A percentile compares a stretch with the other conserved stretches of the same genome.
phyloP scores from a whole-genome alignment of 345 rosid species.

The Eutrema yunnanense region DNA sequence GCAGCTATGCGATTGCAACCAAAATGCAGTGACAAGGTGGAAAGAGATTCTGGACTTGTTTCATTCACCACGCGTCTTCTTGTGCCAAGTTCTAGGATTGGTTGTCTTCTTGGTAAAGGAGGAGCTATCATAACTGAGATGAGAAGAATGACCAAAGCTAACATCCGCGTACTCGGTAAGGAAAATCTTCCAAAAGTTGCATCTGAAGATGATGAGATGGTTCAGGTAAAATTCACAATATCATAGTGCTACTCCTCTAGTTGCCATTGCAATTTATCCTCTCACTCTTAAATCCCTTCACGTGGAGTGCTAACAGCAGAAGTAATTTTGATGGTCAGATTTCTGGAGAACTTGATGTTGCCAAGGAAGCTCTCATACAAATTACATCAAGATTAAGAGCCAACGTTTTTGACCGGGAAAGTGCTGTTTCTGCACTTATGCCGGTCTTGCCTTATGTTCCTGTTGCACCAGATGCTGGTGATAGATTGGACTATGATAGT shows the following conservation, averaged over 20 bases:
- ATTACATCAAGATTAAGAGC: slow-evolving; percentile 76
- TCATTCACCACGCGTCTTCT: slow-evolving; percentile 88
- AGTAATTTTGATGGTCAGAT: slow-evolving; percentile 43
- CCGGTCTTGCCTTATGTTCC: slow-evolving; percentile 92
- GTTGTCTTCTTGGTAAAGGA: slow-evolving; percentile 95
- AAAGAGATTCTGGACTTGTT: slow-evolving; percentile 92
- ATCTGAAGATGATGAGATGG: slow-evolving; percentile 91
- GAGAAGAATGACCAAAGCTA: slow-evolving; percentile 85
- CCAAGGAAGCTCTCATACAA: slow-evolving; percentile 92
- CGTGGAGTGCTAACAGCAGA: not conserved
- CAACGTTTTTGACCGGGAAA: slow-evolving; percentile 84
- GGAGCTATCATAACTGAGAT: slow-evolving; percentile 89
- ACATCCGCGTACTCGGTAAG: slow-evolving; percentile 82
- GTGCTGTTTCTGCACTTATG: slow-evolving; percentile 63
- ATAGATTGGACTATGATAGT: slow-evolving; percentile 35
- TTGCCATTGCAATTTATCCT: slow-evolving; percentile 5
- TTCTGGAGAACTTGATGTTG: slow-evolving; percentile 88
- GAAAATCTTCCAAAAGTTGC: slow-evolving; percentile 90
- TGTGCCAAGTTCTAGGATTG: slow-evolving; percentile 87
- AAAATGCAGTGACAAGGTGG: slow-evolving; percentile 84
- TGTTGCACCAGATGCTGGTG: slow-evolving; percentile 52
- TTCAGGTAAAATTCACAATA: slow-evolving; percentile 55
- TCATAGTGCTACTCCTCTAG: not conserved
- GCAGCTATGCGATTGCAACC: slow-evolving; percentile 89
- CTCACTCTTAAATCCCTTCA: not conserved